Conservation (phyloP, 306 rosid species). For the Cicer cuneatum region DNA sequence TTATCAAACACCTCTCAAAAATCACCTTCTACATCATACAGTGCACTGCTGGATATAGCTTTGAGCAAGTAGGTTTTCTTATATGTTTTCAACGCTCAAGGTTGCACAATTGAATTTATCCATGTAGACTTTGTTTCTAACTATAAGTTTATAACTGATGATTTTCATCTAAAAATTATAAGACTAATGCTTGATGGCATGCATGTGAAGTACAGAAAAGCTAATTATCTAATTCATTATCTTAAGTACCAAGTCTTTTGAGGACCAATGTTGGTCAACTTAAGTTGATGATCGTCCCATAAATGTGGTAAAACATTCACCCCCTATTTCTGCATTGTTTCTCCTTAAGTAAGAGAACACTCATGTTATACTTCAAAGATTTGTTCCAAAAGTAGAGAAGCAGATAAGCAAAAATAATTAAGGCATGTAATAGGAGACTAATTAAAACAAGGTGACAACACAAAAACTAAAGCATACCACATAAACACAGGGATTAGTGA, state of each 20-base stretch:
- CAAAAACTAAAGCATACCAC: neutral
- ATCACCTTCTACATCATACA: neutral
- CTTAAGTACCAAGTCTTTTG: conserved; percentile 10
- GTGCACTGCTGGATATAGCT: conserved; percentile 12
- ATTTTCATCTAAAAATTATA: conserved; percentile 4
- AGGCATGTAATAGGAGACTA: conserved; percentile 22
- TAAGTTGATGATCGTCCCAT: conserved; percentile 35
- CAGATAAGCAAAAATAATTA: neutral
- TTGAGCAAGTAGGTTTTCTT: neutral
- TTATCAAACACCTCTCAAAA: too few relatives aligned
- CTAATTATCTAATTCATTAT: too few relatives aligned
- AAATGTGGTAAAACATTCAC: conserved; percentile 8
- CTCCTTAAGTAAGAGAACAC: conserved; percentile 8
- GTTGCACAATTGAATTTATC: neutral
- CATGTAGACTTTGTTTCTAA: too few relatives aligned
- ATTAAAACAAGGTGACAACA: conserved; percentile 26
- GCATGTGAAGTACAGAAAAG: conserved; percentile 16
- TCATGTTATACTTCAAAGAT: conserved; percentile 8
- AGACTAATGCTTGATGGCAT: conserved; percentile 1
- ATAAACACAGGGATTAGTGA: conserved; percentile 7
- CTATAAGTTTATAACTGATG: neutral
- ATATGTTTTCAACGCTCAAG: neutral
- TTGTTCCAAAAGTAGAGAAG: conserved; percentile 29
- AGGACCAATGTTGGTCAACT: conserved; percentile 25
- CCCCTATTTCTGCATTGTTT: neutral